phyloP scores from a whole-genome alignment of 176 grass and related monocot genomes.

The Saccharum officinarum region DNA sequence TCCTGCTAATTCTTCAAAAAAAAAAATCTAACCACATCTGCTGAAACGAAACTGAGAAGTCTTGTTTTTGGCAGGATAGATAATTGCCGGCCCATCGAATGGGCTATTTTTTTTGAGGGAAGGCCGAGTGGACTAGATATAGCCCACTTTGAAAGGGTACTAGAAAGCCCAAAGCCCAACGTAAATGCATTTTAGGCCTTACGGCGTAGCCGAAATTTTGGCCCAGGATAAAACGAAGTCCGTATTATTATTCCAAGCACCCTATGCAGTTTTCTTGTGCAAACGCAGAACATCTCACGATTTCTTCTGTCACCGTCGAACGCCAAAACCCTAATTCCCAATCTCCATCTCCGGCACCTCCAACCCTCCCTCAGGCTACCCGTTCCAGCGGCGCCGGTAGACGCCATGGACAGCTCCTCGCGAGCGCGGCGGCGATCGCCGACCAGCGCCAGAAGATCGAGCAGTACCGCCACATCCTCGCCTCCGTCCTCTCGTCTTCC shows the following conservation, averaged over 20 bases:
- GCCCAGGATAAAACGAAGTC: neutral
- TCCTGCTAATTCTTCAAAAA: too few relatives aligned
- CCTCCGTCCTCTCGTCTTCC: conserved; percentile 80
- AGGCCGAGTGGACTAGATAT: neutral
- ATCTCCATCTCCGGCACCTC: neutral
- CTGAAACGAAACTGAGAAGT: neutral
- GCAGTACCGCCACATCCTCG: conserved; percentile 93
- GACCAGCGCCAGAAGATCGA: conserved; percentile 98
- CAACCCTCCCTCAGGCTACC: neutral
- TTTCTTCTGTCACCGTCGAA: neutral
- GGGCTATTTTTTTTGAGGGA: too few relatives aligned
- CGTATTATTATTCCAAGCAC: neutral
- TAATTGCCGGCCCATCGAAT: too few relatives aligned
- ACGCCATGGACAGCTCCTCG: conserved; percentile 76
- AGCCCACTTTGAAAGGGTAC: neutral
- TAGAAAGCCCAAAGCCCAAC: neutral
- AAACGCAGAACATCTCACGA: neutral
- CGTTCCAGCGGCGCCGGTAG: neutral
- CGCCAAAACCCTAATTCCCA: conserved; percentile 37
- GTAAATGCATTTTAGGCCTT: neutral
- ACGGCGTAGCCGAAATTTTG: neutral
- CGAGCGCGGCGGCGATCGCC: conserved; percentile 65
- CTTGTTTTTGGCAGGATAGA: neutral
- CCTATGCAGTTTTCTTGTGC: neutral
- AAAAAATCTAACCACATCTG: too few relatives aligned